phyloP scores from a whole-genome alignment of 768 basidiomycete species.

The Mrakia blollopis region DNA sequence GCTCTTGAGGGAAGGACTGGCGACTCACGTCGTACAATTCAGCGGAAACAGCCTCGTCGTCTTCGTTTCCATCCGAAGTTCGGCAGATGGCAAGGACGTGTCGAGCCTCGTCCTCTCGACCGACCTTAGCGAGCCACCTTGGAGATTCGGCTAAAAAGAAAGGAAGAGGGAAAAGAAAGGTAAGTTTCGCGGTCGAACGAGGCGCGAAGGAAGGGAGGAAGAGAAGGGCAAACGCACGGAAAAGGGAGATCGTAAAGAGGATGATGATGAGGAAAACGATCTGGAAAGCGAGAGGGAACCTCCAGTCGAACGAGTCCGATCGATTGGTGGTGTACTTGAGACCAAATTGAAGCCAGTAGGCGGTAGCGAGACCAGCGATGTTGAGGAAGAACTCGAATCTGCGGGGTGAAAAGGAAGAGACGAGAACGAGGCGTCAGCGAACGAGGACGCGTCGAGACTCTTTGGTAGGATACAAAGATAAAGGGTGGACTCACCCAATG shows the following conservation, averaged over 20 bases:
- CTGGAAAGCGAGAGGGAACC: slow-evolving; percentile 38
- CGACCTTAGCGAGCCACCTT: slow-evolving; percentile 38
- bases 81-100: slow-evolving; percentile 23
- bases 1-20: background rate
- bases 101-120: slow-evolving; percentile 31
- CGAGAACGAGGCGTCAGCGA: too few species aligned
- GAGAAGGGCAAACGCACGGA: slow-evolving; percentile 23
- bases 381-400: slow-evolving; percentile 13
- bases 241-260: slow-evolving; percentile 28
- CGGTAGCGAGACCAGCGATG: slow-evolving; percentile 20
- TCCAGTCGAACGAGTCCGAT: slow-evolving; percentile 34
- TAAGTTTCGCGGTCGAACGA: too few species aligned
- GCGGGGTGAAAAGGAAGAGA: background rate
- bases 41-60: slow-evolving; percentile 26
- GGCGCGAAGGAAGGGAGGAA: background rate
- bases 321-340: background rate
- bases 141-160: slow-evolving; percentile 35
- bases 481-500: slow-evolving; percentile 35
- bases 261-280: slow-evolving; percentile 36
- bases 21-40: slow-evolving; percentile 33
- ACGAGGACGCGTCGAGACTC: background rate
- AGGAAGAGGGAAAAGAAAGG: background rate
- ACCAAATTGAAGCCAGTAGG: slow-evolving; percentile 7
- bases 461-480: too few species aligned
- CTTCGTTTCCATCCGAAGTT: slow-evolving; percentile 27